Evolutionary conservation across 1,139 yeast species (phyloP), one percentile per base, ranked within the genome.

Genomic region (Pneumocystis sp.): DNA sequence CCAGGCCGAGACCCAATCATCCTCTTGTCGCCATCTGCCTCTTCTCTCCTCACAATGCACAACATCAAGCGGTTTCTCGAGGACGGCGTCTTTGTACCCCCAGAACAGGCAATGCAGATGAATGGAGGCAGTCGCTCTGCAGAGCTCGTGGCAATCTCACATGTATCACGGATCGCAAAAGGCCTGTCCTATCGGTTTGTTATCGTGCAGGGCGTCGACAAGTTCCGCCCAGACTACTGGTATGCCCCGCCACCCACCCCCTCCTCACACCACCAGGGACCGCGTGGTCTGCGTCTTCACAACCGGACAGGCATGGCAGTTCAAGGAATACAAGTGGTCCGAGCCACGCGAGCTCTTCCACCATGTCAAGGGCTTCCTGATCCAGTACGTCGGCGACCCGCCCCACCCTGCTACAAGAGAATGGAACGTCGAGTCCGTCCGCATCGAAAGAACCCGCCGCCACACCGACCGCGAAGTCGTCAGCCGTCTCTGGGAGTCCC

Each of bases 291-390:
- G 96, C 0, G 89, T 93, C 45, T 87, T 93, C 77, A 93, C 96
- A 19, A 93, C 97, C 1, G 98, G 99, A 21, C 98, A 93, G 77
- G 81, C 86, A 65, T 93, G 99, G 99, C 99, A 93, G 76, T 89
- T 93, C 76, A 83, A 88, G 72, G 84, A 85, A 71, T 93, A 93
- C 76, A 87, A 86, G 15, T 87, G 90, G 83, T 81, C 85, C 50
- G 84, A 85, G 67, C 97, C 98, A 0, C 85, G 87, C 68, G 79
- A 80, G 59, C 79, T 93, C 69, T 95, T 93, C 75, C 95, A 87
- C 72, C 85, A 84, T 71, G 88, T 88, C 68, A 84, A 87, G 67
- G 98, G 98, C 0, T 90, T 85, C 73, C 87, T 84, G 71, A 80
- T 90, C 70, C 81, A 85, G 63, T 90, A 84, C 75, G 82, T 81